These are phyloP conservation scores for Coemansia erecta DNA, from an alignment of 192 early-diverging fungal genomes.

Conservation along the genomic window DNA sequence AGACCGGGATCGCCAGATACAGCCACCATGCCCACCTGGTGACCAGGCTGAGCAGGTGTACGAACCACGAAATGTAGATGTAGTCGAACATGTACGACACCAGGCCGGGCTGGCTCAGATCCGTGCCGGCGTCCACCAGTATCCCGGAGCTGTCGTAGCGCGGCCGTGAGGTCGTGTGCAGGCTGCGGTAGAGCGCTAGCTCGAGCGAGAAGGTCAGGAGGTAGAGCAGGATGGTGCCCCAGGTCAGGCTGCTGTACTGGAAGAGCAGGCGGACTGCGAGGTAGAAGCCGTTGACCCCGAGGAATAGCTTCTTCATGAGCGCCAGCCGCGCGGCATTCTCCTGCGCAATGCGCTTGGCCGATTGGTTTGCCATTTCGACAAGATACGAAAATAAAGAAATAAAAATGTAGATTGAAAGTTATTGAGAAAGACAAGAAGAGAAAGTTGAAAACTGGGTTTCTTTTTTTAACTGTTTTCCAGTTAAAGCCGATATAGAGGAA, in stretches of 20 bases:
- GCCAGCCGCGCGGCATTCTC: constrained; percentile 40
- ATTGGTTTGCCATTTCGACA: constrained; percentile 33
- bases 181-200: constrained; percentile 13
- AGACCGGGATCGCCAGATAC: constrained; percentile 47
- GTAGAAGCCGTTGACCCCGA: constrained; percentile 34
- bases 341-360: constrained; percentile 45
- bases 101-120: constrained; percentile 52
- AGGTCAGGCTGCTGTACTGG: constrained; percentile 40
- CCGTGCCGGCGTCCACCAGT: constrained; percentile 51
- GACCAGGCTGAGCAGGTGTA: constrained; percentile 53
- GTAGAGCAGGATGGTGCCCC: constrained; percentile 23
- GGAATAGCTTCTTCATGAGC: constrained; percentile 16
- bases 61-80: constrained; percentile 81
- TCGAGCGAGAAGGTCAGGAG: constrained; percentile 22
- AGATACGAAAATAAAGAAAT: no score
- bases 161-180: constrained; percentile 25
- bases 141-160: constrained; percentile 47
- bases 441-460: no score
- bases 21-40: constrained; percentile 43
- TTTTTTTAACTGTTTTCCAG: no score
- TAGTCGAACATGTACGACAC: constrained; percentile 79
- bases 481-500: no score
- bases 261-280: constrained; percentile 25
- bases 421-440: constrained; percentile 1
- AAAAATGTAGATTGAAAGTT: not conserved